phyloP scores from a whole-genome alignment of 1,284 basidiomycete genomes.

The Ustilago nuda region DNA sequence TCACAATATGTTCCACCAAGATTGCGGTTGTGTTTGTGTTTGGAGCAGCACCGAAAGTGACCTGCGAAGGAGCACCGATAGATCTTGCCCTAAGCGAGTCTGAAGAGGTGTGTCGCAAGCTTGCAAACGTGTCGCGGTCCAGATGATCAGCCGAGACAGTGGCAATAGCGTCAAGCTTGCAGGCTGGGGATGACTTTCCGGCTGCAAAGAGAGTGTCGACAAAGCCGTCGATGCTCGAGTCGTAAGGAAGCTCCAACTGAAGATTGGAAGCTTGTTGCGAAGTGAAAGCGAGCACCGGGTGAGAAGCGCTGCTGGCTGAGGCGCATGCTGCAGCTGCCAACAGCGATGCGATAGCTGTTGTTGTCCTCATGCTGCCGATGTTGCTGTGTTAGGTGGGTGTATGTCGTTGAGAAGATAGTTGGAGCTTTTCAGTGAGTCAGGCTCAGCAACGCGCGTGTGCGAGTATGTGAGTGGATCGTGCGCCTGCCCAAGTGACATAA shows the following conservation, averaged over 20 bases:
- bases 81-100: constrained; percentile 37
- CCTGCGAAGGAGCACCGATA: constrained; percentile 41
- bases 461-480: constrained; percentile 23
- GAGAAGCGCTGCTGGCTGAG: constrained; percentile 23
- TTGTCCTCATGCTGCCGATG: constrained; percentile 25
- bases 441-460: constrained; percentile 1
- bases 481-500: background rate
- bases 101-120: constrained; percentile 32
- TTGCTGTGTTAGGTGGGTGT: background rate
- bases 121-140: constrained; percentile 24
- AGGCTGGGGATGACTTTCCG: constrained; percentile 19
- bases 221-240: constrained; percentile 21
- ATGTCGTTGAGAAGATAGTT: background rate
- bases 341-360: constrained; percentile 27
- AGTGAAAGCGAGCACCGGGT: constrained; percentile 45
- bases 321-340: constrained; percentile 28
- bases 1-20: background rate
- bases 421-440: background rate
- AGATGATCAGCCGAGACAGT: constrained; percentile 26
- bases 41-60: constrained; percentile 32
- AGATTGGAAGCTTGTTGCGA: constrained; percentile 25
- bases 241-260: constrained; percentile 21
- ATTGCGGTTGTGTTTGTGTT: constrained; percentile 3
- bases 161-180: constrained; percentile 31
- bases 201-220: constrained; percentile 28